A percentile compares a stretch with the other conserved stretches of the same genome.
These are phyloP conservation scores for Dothiorella sarmentorum DNA, from an alignment of 2,329 filamentous ascomycete genomes.

Conservation along the genomic window DNA sequence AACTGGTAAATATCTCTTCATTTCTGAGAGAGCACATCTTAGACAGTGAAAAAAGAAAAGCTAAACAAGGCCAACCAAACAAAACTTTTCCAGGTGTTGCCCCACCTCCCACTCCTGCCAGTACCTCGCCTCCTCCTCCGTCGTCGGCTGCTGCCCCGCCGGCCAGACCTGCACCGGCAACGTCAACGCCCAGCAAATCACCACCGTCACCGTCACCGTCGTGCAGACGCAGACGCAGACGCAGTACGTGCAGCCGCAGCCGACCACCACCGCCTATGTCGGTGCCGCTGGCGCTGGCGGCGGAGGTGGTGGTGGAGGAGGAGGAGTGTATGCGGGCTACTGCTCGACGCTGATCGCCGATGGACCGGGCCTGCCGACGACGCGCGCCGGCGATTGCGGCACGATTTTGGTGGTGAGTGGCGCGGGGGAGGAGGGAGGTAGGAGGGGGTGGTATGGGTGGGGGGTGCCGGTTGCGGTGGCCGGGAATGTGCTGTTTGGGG, in stretches of 20 bases:
- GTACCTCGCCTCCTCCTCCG: slow-evolving; percentile 29
- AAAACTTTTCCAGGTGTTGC: no score
- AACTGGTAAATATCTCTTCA: slow-evolving; percentile 44
- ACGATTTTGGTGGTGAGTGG: slow-evolving; percentile 36
- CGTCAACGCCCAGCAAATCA: slow-evolving; percentile 32
- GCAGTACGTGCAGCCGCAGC: slow-evolving; percentile 20
- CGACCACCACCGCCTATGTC: slow-evolving; percentile 27
- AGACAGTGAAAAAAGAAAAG: not conserved
- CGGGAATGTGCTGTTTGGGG: slow-evolving; percentile 22
- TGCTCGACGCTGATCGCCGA: slow-evolving; percentile 37
- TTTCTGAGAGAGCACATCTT: no score
- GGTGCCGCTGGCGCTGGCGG: slow-evolving; percentile 22
- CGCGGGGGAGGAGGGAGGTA: not conserved
- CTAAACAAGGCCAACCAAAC: not conserved
- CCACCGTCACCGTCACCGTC: slow-evolving; percentile 35
- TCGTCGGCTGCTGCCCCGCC: slow-evolving; percentile 38
- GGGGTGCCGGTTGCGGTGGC: not conserved
- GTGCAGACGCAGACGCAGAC: slow-evolving; percentile 1
- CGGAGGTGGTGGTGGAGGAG: slow-evolving; percentile 21
- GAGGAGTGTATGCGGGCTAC: slow-evolving; percentile 27
- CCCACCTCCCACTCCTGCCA: slow-evolving; percentile 35
- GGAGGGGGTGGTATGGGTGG: slow-evolving; percentile 1
- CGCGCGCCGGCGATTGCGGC: slow-evolving; percentile 34
- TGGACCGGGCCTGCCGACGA: slow-evolving; percentile 34
- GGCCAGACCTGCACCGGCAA: slow-evolving; percentile 33